A percentile compares a stretch with the other conserved stretches of the same genome.
Evolutionary conservation across 2,329 filamentous ascomycete species (phyloP).

Genomic region (Fusarium goolgardi): DNA sequence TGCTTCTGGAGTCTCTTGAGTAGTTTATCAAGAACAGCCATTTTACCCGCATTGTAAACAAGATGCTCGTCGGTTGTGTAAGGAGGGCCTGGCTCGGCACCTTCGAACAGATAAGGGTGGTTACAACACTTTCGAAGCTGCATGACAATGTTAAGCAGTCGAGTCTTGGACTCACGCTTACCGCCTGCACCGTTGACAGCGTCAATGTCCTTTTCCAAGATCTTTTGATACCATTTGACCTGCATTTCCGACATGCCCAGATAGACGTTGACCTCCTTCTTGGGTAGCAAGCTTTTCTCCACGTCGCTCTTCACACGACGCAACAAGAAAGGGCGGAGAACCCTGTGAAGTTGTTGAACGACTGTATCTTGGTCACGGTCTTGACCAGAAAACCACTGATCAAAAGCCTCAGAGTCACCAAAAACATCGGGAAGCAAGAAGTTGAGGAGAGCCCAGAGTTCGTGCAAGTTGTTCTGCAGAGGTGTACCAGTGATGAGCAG

Average conservation of each 20-base stretch:
- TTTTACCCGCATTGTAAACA: conserved; percentile 93
- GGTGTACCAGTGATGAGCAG: conserved; percentile 96
- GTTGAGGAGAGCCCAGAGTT: conserved; percentile 96
- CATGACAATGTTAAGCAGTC: conserved; percentile 98
- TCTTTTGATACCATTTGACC: conserved; percentile 99
- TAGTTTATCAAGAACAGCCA: conserved; percentile 95
- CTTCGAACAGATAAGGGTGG: conserved; percentile 97
- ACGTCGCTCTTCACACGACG: conserved; percentile 97
- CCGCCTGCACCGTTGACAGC: conserved; percentile 96
- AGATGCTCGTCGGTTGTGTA: conserved; percentile 99
- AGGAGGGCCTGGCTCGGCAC: conserved; percentile 94
- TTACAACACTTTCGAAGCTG: conserved; percentile 99
- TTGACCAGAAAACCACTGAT: conserved; percentile 96
- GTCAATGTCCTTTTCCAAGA: conserved; percentile 98
- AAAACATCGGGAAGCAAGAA: conserved; percentile 99
- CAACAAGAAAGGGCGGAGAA: conserved; percentile 91
- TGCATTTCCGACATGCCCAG: conserved; percentile 99
- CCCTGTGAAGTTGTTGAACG: conserved; percentile 93
- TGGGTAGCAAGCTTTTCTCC: conserved; percentile 95
- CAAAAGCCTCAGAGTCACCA: conserved; percentile 94
- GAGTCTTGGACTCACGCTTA: conserved; percentile 97
- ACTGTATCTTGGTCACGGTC: conserved; percentile 93
- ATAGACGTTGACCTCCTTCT: conserved; percentile 97
- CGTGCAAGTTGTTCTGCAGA: conserved; percentile 96
- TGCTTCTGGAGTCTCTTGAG: conserved; percentile 84